Percentiles rank a stretch among this genome's conserved stretches.
Conservation (phyloP, 83 land plant species). For the Picea engelmannii region DNA sequence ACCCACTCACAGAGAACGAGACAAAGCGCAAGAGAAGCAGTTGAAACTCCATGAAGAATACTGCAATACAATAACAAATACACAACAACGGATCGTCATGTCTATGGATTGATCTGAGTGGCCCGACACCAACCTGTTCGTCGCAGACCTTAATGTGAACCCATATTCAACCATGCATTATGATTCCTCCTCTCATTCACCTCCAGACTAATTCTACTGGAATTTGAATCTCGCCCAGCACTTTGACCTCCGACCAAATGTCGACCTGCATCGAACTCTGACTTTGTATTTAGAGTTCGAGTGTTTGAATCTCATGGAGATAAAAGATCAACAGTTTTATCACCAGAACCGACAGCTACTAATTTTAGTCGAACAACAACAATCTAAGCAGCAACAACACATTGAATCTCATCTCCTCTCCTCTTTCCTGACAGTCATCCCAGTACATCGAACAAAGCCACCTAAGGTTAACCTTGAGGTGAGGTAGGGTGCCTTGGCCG, state of each 20-base stretch:
- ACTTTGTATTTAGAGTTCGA: not conserved
- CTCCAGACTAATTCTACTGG: not conserved
- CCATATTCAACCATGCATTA: no score
- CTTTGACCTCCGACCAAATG: no score
- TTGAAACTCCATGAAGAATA: no score
- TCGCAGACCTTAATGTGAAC: no score
- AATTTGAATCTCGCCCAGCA: not conserved
- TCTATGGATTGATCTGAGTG: no score
- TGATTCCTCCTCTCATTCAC: not conserved
- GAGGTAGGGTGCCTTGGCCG: constrained; percentile 27
- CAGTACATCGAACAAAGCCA: not conserved
- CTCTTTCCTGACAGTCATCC: not conserved
- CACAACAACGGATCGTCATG: no score
- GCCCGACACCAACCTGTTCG: no score
- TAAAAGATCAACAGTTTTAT: not conserved
- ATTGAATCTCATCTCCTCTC: not conserved
- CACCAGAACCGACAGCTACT: not conserved
- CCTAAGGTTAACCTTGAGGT: not conserved
- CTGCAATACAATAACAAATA: no score
- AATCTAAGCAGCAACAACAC: not conserved
- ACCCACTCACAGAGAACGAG: no score
- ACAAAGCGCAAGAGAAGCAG: no score
- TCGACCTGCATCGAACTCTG: not conserved
- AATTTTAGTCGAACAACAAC: not conserved
- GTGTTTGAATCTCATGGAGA: not conserved